Evolutionary conservation across 495 filamentous ascomycete genomes (phyloP), one percentile per base, ranked within the genome.

Genomic region (Lasiosphaeriaceae sp.): DNA sequence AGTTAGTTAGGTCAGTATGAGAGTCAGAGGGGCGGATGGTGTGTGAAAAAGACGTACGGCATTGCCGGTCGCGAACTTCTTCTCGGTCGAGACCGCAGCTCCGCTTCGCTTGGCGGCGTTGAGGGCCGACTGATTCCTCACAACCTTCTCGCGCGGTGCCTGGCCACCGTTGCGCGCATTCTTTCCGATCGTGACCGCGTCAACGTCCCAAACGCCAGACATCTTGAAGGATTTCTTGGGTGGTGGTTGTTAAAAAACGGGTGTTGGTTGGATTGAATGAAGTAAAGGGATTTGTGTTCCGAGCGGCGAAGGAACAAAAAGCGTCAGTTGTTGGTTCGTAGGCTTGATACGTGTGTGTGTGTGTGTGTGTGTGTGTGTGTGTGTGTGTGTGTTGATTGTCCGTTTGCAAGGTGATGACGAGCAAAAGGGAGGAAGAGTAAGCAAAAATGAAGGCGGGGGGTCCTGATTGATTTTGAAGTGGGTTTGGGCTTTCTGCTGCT

Each of bases 101-200:
- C 94, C 94, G 31, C 78, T 80, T 34, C 94, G 83, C 74, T 88
- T 86, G 17, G 94, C 94, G 54, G 92, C 92, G 75, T 99, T 99
- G 61, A 94, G 73, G 43, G 92, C 92, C 39, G 85, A 81, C 71
- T 89, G 89, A 67, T 94, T 90, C 74, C 86, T 84, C 68, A 97
- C 80, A 62, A 95, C 90, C 3, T 87, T 95, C 80, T 96, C 90
- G 59, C 89, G 89, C 47, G 81, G 69, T 47, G 75, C 78, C 29
- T 73, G 77, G 60, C 83, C 89, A 44, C 83, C 76, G 63, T 79
- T 80, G 58, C 82, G 81, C 66, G 81, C 77, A 75, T 89, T 92
- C 80, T 81, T 86, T 62, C 94, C 94, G 68, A 99, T 99, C 83
- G 90, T 96, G 70, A 92, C 95, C 62, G 89, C 87, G 20, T 56